These are phyloP conservation scores for Daldinia sp. DNA, from an alignment of 2,329 filamentous ascomycete species.

Conservation along the genomic window DNA sequence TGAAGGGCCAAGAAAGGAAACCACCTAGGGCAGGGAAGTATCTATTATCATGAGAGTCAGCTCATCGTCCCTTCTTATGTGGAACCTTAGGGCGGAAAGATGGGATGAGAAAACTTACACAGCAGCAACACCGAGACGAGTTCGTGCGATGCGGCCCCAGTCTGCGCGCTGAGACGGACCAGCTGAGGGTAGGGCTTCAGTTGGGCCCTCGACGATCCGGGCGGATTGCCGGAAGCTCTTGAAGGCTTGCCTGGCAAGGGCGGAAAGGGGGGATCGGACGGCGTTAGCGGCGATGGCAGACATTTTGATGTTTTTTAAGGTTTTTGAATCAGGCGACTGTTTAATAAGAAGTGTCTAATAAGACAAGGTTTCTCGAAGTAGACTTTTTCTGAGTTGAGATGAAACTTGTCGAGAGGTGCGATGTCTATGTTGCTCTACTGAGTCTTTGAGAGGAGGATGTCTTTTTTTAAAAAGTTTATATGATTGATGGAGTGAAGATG, in stretches of 20 bases:
- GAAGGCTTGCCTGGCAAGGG: slow-evolving; percentile 32
- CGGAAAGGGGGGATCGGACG: slow-evolving; percentile 34
- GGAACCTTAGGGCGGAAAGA: background rate
- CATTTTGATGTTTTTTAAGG: slow-evolving; percentile 23
- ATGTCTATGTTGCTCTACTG: slow-evolving; percentile 37
- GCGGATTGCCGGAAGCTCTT: slow-evolving; percentile 32
- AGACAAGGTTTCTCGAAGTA: slow-evolving; percentile 32
- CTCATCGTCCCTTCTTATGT: slow-evolving; percentile 29
- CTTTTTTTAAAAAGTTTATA: slow-evolving; percentile 3
- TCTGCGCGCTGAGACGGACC: slow-evolving; percentile 44
- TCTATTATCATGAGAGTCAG: slow-evolving; percentile 43
- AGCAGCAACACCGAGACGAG: slow-evolving; percentile 47
- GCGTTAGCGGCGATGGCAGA: slow-evolving; percentile 30
- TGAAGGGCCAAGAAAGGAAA: slow-evolving; percentile 56
- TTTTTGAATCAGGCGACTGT: background rate
- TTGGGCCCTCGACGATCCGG: slow-evolving; percentile 36
- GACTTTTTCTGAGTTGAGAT: slow-evolving; percentile 26
- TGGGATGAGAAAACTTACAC: slow-evolving; percentile 51
- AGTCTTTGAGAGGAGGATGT: slow-evolving; percentile 2
- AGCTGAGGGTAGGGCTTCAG: slow-evolving; percentile 26
- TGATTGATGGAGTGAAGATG: slow-evolving; percentile 16
- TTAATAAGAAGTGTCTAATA: slow-evolving; percentile 24
- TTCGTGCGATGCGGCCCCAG: slow-evolving; percentile 55
- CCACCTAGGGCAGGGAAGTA: slow-evolving; percentile 53
- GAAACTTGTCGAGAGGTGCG: slow-evolving; percentile 29